These are phyloP conservation scores for Nemania abortiva DNA, from an alignment of 2,329 filamentous ascomycete genomes.

Conservation along the genomic window DNA sequence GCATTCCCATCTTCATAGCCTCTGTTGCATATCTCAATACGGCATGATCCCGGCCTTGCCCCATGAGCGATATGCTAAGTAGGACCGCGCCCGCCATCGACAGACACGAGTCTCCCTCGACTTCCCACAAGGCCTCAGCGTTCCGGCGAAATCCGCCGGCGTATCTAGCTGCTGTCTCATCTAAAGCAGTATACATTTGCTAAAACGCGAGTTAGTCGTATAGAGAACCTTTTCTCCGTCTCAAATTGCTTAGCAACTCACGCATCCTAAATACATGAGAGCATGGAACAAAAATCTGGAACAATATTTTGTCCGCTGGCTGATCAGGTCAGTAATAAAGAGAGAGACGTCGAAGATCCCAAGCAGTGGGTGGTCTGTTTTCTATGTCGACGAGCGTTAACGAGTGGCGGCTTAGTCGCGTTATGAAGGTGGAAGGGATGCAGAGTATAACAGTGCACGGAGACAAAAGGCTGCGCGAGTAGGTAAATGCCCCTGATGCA, in stretches of 20 bases:
- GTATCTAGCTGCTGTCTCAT: conserved; percentile 39
- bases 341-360: conserved; percentile 53
- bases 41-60: conserved; percentile 53
- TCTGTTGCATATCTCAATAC: conserved; percentile 50
- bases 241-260: conserved; percentile 42
- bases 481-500: not conserved
- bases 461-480: not conserved
- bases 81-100: conserved; percentile 52
- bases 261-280: conserved; percentile 53
- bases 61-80: conserved; percentile 52
- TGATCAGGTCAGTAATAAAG: conserved; percentile 52
- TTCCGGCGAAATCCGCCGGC: conserved; percentile 44
- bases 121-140: conserved; percentile 47
- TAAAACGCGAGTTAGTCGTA: conserved; percentile 31
- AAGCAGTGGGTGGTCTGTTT: conserved; percentile 55
- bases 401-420: not conserved
- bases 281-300: conserved; percentile 54
- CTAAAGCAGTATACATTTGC: conserved; percentile 55
- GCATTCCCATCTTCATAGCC: conserved; percentile 49
- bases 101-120: conserved; percentile 43
- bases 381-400: conserved; percentile 16
- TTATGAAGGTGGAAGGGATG: not conserved
- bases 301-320: conserved; percentile 46
- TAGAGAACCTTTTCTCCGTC: not conserved
- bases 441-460: not conserved